Conservation (phyloP, 148 eudicot species). For the Rhododendron ferrugineum region DNA sequence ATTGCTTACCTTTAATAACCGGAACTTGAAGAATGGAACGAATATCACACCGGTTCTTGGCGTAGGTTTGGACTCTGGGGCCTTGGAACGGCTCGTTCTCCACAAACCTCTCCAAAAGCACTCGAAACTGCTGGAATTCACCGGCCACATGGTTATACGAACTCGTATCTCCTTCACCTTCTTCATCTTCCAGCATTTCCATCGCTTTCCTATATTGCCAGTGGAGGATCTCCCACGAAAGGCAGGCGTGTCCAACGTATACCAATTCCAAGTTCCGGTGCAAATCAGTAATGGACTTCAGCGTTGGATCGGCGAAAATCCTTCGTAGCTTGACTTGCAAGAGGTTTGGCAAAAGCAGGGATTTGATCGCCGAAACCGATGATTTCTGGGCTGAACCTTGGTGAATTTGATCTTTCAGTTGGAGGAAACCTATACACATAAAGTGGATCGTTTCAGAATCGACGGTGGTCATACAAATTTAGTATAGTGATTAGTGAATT, state of each 20-base stretch:
- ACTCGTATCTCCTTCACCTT: slow-evolving; percentile 30
- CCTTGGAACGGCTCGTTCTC: slow-evolving; percentile 85
- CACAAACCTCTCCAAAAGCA: slow-evolving; percentile 62
- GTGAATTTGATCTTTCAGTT: slow-evolving; percentile 53
- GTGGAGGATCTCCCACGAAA: slow-evolving; percentile 83
- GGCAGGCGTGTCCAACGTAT: slow-evolving; percentile 75
- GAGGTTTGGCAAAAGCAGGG: slow-evolving; percentile 40
- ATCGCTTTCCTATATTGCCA: slow-evolving; percentile 62
- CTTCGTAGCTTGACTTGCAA: slow-evolving; percentile 47
- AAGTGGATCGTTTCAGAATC: not conserved
- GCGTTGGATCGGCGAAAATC: slow-evolving; percentile 53
- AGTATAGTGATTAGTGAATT: not conserved
- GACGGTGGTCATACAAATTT: not conserved
- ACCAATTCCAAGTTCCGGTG: slow-evolving; percentile 59
- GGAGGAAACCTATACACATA: slow-evolving; percentile 45
- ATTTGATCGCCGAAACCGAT: slow-evolving; percentile 40
- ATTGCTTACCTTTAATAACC: slow-evolving; percentile 53
- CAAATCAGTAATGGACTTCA: slow-evolving; percentile 46
- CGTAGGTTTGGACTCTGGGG: slow-evolving; percentile 60
- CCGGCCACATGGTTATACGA: slow-evolving; percentile 58
- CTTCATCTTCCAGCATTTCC: slow-evolving; percentile 46
- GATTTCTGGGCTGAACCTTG: slow-evolving; percentile 36
- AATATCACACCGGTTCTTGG: slow-evolving; percentile 42
- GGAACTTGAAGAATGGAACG: slow-evolving; percentile 72
- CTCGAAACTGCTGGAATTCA: slow-evolving; percentile 81